These are phyloP conservation scores for Alternaria sp. DNA, from an alignment of 2,329 filamentous ascomycete species.

Conservation along the genomic window DNA sequence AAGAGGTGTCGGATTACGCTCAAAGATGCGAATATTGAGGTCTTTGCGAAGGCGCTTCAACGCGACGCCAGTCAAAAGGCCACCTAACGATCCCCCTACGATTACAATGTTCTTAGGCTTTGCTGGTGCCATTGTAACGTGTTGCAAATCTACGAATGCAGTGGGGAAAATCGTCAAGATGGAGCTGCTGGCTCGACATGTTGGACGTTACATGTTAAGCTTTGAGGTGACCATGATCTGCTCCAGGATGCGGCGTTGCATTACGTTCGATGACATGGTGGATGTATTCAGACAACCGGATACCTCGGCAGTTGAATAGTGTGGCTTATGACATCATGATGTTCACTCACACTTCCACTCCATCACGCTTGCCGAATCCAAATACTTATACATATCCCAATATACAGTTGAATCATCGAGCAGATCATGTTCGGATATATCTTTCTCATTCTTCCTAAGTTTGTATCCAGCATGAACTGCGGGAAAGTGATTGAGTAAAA, in stretches of 20 bases:
- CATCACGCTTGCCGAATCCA: not conserved
- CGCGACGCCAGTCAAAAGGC: conserved; percentile 32
- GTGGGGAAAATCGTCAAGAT: not conserved
- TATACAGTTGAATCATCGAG: not conserved
- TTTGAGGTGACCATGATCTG: not conserved
- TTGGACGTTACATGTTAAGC: not conserved
- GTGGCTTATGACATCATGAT: conserved; percentile 17
- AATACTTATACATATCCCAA: too few species aligned
- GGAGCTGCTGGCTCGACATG: not conserved
- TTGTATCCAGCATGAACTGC: not conserved
- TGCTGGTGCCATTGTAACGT: conserved; percentile 18
- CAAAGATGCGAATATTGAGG: conserved; percentile 35
- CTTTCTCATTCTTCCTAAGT: not conserved
- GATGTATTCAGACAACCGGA: not conserved
- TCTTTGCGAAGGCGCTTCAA: conserved; percentile 34
- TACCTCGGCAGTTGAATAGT: not conserved
- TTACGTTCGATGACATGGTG: conserved; percentile 18
- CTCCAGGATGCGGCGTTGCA: conserved; percentile 10
- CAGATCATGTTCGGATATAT: not conserved
- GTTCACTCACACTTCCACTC: not conserved
- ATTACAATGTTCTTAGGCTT: conserved; percentile 34
- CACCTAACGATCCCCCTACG: conserved; percentile 35
- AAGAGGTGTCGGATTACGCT: conserved; percentile 35
- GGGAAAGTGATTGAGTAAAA: not conserved
- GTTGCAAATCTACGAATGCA: not conserved